Percentiles rank a stretch among this genome's conserved stretches.
These are phyloP conservation scores for Cymbopogon flexuosus DNA, from an alignment of 202 grass and related monocot genomes.

Conservation along the genomic window DNA sequence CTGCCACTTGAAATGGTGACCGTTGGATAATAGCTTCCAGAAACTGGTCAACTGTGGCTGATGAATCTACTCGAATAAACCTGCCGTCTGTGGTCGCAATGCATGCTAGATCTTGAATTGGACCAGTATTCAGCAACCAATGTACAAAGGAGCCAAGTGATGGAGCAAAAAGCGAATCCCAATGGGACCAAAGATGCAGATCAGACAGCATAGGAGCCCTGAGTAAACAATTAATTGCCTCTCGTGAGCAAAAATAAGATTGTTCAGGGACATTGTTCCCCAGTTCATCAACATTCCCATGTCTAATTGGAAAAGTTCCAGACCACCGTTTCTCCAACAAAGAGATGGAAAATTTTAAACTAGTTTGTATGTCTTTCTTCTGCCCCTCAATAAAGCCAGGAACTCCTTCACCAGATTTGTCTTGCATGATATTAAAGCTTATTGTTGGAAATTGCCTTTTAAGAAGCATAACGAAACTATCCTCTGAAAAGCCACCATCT, in stretches of 20 bases:
- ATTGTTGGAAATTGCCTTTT: slow-evolving; percentile 80
- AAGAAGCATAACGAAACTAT: slow-evolving; percentile 59
- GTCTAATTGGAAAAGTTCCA: slow-evolving; percentile 28
- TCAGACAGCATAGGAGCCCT: slow-evolving; percentile 94
- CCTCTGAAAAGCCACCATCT: slow-evolving; percentile 35
- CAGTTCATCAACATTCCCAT: slow-evolving; percentile 17
- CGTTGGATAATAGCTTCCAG: slow-evolving; percentile 67
- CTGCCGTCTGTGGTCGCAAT: slow-evolving; percentile 63
- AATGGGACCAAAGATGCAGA: slow-evolving; percentile 80
- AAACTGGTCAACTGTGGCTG: slow-evolving; percentile 76
- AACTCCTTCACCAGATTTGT: slow-evolving; percentile 43
- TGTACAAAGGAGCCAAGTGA: slow-evolving; percentile 70
- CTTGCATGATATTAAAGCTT: slow-evolving; percentile 52
- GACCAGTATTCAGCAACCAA: slow-evolving; percentile 63
- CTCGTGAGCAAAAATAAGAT: slow-evolving; percentile 51
- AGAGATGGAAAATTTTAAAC: slow-evolving; percentile 60
- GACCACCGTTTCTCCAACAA: slow-evolving; percentile 76
- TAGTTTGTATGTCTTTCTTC: slow-evolving; percentile 39
- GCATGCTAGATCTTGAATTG: slow-evolving; percentile 62
- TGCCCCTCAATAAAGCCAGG: slow-evolving; percentile 31
- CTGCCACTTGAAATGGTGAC: slow-evolving; percentile 65
- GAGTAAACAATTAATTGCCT: slow-evolving; percentile 62
- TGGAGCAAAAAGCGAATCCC: slow-evolving; percentile 76
- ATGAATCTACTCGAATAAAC: slow-evolving; percentile 75
- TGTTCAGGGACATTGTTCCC: slow-evolving; percentile 27